Percentiles rank a stretch among this genome's conserved stretches.
Conservation (phyloP, 306 rosid genomes). For the Trifolium repens region DNA sequence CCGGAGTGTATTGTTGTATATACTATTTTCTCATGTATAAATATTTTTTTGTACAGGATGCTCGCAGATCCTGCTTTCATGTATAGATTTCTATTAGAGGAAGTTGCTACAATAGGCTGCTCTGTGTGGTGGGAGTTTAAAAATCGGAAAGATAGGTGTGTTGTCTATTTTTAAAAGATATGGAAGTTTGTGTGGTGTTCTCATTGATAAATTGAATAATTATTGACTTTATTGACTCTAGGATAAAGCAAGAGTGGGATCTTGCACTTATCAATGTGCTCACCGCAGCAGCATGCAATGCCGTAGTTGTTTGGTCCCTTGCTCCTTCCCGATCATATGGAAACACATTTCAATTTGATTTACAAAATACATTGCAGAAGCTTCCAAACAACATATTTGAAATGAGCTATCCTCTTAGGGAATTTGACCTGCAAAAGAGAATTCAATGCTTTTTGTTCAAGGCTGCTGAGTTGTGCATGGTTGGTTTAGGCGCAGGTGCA, state of each 20-base stretch:
- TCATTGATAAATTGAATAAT: conserved; percentile 32
- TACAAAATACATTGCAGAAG: conserved; percentile 97
- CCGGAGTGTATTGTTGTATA: neutral
- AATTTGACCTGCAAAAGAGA: conserved; percentile 89
- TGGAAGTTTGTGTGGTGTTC: conserved; percentile 34
- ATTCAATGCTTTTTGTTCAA: conserved; percentile 86
- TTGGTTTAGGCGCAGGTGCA: conserved; percentile 89
- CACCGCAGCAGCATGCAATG: conserved; percentile 95
- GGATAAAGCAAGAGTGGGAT: conserved; percentile 99
- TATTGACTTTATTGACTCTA: conserved; percentile 45
- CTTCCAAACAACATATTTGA: conserved; percentile 98
- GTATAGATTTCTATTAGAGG: conserved; percentile 81
- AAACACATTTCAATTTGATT: conserved; percentile 85
- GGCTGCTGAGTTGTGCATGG: conserved; percentile 99
- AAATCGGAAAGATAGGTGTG: conserved; percentile 88
- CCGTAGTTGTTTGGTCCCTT: conserved; percentile 96
- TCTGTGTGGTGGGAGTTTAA: conserved; percentile 94
- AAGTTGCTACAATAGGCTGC: conserved; percentile 80
- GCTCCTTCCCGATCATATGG: conserved; percentile 99
- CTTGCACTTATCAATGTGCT: conserved; percentile 92
- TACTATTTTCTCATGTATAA: conserved; percentile 21
- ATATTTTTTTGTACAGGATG: conserved; percentile 70
- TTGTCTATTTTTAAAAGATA: conserved; percentile 24
- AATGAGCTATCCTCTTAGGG: conserved; percentile 91
- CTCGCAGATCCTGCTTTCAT: conserved; percentile 95